Evolutionary conservation across 1,284 basidiomycete species (phyloP).

Genomic region (Phellinidium pouzarii): DNA sequence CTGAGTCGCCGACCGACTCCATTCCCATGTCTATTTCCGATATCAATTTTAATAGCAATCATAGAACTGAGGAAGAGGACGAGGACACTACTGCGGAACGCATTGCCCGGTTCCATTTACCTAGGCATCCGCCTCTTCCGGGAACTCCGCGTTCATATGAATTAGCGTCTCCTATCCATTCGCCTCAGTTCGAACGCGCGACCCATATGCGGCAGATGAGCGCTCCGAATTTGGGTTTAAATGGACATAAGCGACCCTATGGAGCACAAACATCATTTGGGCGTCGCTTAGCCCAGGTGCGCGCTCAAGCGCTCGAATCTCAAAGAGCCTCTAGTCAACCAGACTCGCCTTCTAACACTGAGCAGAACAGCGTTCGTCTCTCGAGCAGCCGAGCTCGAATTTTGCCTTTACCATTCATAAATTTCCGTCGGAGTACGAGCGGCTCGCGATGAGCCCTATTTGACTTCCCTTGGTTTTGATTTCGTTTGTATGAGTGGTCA

Average conservation of each 20-base stretch:
- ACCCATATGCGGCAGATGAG: conserved; percentile 17
- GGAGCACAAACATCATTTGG: conserved; percentile 17
- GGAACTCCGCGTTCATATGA: conserved; percentile 14
- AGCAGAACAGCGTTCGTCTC: conserved; percentile 4
- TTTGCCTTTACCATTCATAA: conserved; percentile 15
- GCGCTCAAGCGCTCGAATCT: conserved; percentile 14
- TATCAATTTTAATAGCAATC: conserved; percentile 57
- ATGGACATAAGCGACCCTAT: conserved; percentile 8
- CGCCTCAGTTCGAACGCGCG: conserved; percentile 2
- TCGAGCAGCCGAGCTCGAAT: conserved; percentile 10
- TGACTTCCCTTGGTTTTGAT: neutral
- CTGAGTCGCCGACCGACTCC: conserved; percentile 56
- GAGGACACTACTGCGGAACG: conserved; percentile 6
- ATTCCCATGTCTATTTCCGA: conserved; percentile 64
- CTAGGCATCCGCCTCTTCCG: conserved; percentile 17
- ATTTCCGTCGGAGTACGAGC: conserved; percentile 13
- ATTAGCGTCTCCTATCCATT: neutral
- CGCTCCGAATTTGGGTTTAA: conserved; percentile 7
- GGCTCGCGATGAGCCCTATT: conserved; percentile 3
- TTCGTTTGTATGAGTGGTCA: neutral
- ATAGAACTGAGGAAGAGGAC: conserved; percentile 30
- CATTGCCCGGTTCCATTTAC: conserved; percentile 12
- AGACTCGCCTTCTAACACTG: conserved; percentile 3
- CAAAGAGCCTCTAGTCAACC: conserved; percentile 5
- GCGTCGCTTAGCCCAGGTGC: conserved; percentile 12